Evolutionary conservation across 2,329 filamentous ascomycete species (phyloP), one percentile per base, ranked within the genome.

Genomic region (Pseudopyricularia javanii): DNA sequence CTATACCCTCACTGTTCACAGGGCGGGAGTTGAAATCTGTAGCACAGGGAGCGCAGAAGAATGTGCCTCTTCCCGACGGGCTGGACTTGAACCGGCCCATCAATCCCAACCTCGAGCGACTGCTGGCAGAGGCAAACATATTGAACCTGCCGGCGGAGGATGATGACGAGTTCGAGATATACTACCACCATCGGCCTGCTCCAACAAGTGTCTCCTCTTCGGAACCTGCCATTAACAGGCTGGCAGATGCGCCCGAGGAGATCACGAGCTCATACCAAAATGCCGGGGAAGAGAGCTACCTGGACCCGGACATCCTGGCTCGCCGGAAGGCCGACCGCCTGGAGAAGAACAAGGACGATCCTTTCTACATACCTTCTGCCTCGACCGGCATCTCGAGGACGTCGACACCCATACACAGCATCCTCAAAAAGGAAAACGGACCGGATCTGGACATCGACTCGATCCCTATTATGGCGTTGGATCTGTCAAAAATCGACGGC

Each of bases 21-120:
- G 90, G 91, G 0, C 82, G 88, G 69, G 91, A 96, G 58, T 74
- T 98, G 34, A 96, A 97, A 59, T 95, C 93, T 0, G 91, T 98
- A 9, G 89, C 93, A 1, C 66, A 72, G 4, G 83, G 81, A 47
- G 91, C 93, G 3, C 89, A 97, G 64, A 79, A 76, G 51, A 95
- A 95, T 61, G 91, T 98, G 1, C 88, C 91, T 1, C 62, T 88
- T 15, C 90, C 90, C 0, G 74, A 80, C 7, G 83, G 79, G 3
- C 72, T 98, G 6, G 85, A 93, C 62, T 74, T 97, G 5, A 85
- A 95, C 60, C 78, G 83, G 50, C 82, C 88, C 1, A 91, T 98
- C 57, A 93, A 95, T 62, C 69, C 80, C 7, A 83, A 88, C 59
- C 72, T 97, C 7, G 74, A 76, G 52, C 72, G 71, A 30, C 71